Base-by-base conservation (phyloP, 2,329 filamentous ascomycete genomes). In the Ramichloridium luteum region DNA sequence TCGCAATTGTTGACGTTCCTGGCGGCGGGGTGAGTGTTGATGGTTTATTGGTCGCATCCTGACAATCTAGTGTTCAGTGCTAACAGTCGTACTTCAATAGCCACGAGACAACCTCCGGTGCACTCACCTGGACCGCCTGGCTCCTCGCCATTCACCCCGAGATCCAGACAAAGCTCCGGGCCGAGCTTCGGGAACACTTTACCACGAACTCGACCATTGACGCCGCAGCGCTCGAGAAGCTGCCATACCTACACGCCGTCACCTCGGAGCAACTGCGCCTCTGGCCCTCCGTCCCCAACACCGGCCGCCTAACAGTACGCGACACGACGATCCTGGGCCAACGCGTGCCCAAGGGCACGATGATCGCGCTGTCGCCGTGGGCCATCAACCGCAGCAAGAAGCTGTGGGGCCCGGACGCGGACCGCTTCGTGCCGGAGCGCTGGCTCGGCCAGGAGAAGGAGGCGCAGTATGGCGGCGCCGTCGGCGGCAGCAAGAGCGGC, bases 241-340 rank as follows among this genome's bases (percentile, higher is more conserved):
- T 90, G 49, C 75, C 77, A 1, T 90, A 84, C 53, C 70, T 86
- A 28, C 73, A 80, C 47, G 81, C 80, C 14, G 72, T 90, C 14
- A 74, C 77, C 49, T 79, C 70, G 51, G 83, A 92, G 16, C 27
- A 37, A 8, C 35, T 48, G 3, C 37, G 44, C 1, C 35, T 46
- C 17, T 44, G 41, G 28, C 40, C 37, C 5, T 37, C 43, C 11
- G 40, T 44, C 11, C 44, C 46, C 2, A 32, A 36, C 8, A 40
- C 41, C 3, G 26, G 34, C 3, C 39, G 44, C 14, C 13, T 31
- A 4, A 38, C 45, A 3, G 30, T 36, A 3, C 36, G 35, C 8
- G 39, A 44, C 25, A 43, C 42, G 4, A 36, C 38, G 9, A 33
- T 43, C 27, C 34, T 17, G 4, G 37, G 37, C 8, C 27, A 33